Evolutionary conservation across 805 yeast species (phyloP).

Genomic region (Kodamaea neixiangensis): DNA sequence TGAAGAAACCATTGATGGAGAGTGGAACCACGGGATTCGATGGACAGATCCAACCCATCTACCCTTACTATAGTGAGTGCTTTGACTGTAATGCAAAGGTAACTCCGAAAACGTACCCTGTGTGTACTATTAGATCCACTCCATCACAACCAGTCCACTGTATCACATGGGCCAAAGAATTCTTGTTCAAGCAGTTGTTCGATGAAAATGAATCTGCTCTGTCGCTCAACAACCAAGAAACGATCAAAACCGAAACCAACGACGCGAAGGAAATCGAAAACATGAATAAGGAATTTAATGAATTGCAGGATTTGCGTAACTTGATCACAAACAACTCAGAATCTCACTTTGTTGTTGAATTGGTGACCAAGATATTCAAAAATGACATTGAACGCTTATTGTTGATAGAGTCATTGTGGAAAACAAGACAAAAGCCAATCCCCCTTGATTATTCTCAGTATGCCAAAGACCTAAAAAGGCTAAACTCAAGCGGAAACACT

Average conservation of each 20-base stretch:
- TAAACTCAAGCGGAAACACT: constrained; percentile 4
- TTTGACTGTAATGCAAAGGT: constrained; percentile 89
- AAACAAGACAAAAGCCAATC: constrained; percentile 63
- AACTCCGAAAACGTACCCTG: constrained; percentile 89
- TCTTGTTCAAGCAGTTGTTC: constrained; percentile 79
- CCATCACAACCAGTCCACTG: constrained; percentile 97
- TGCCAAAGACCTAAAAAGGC: constrained; percentile 14
- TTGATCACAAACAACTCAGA: constrained; percentile 17
- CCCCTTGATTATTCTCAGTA: constrained; percentile 49
- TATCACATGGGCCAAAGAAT: constrained; percentile 96
- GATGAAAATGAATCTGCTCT: constrained; percentile 41
- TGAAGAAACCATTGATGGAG: constrained; percentile 79
- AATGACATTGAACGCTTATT: constrained; percentile 79
- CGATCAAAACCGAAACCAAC: constrained; percentile 52
- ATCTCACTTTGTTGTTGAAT: constrained; percentile 38
- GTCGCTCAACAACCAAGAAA: constrained; percentile 15
- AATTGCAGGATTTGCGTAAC: constrained; percentile 44
- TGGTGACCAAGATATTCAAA: constrained; percentile 62
- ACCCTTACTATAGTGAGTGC: constrained; percentile 82
- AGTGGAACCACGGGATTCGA: constrained; percentile 93
- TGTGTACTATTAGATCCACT: constrained; percentile 94
- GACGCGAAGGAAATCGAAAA: constrained; percentile 66
- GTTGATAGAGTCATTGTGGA: constrained; percentile 76
- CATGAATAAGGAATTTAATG: constrained; percentile 66
- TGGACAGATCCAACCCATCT: constrained; percentile 93